Base-by-base conservation (phyloP, 176 grass and related monocot species). In the Lolium perenne region DNA sequence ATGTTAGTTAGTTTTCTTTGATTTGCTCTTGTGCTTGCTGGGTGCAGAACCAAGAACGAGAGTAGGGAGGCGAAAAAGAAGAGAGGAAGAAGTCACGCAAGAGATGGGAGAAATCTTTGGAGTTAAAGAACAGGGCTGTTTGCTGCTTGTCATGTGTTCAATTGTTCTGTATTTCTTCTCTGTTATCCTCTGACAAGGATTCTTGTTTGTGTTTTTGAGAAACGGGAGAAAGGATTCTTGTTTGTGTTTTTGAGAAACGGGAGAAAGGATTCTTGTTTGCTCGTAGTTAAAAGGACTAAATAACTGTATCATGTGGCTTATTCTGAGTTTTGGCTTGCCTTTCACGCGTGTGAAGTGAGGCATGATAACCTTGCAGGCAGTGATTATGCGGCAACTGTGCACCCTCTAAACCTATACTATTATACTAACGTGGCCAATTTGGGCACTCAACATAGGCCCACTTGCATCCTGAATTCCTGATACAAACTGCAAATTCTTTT, bases 381-480 rank as follows among this genome's bases (percentile, higher is more conserved):
- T 40, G 7, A 18, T 69, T 51, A 74, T 74, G 71, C 14, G 4
- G 71, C 14, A 51, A 17, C n/a, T 15, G 71, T 16, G 46, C 71
- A 51, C 71, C n/a, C 21, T 74, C 6, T 26, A 47, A 47, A 72
- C 41, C 11, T 73, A 18, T 1, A n/a, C n/a, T n/a, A 50, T 50
- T 74, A 29, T 49, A 76, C 8, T 32, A 18, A 51, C 4, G 22
- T 53, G 22, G 72, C 7, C 72, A 75, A 75, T 51, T 23, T 7
- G 7, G 72, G 23, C 22, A 76, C 15, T 0, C 72, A 14, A 76
- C 46, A 74, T 10, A 76, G 72, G 48, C 23, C 14, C 23, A 32
- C 71, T 74, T 74, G 46, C 71, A 74, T 51, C 10, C 43, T n/a
- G n/a, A n/a, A n/a, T n/a, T n/a, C n/a, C n/a, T 72, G 43, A 74